These are phyloP conservation scores for Clitopilus hobsonii DNA, from an alignment of 768 basidiomycete genomes.

Conservation along the genomic window DNA sequence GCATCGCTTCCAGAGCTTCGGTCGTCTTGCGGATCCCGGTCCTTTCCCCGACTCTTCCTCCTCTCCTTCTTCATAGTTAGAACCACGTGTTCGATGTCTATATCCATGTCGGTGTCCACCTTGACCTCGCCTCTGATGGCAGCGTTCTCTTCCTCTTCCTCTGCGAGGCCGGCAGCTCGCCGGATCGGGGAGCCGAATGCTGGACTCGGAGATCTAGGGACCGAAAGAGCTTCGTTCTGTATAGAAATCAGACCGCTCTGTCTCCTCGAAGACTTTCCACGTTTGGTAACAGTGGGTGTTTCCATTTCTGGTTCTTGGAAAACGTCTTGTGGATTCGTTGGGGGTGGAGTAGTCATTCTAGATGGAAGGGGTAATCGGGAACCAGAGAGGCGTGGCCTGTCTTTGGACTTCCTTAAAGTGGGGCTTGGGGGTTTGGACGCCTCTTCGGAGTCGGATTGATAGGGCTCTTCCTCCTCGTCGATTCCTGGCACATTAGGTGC, in stretches of 20 bases:
- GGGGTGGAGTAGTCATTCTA: conserved; percentile 34
- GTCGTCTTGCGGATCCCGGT: conserved; percentile 27
- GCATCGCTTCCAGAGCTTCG: conserved; percentile 13
- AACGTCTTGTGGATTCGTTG: conserved; percentile 27
- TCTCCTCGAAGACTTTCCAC: conserved; percentile 35
- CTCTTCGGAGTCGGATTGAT: conserved; percentile 33
- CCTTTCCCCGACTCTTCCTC: conserved; percentile 39
- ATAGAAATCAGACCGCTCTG: conserved; percentile 56
- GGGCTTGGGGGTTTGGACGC: conserved; percentile 28
- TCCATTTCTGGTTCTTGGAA: conserved; percentile 18
- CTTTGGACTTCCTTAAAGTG: conserved; percentile 36
- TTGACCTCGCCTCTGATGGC: conserved; percentile 26
- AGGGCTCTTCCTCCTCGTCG: conserved; percentile 60
- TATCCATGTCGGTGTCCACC: conserved; percentile 30
- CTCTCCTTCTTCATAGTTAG: conserved; percentile 40
- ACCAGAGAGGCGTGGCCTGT: conserved; percentile 43
- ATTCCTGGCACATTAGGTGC: conserved; percentile 66
- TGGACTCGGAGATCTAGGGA: conserved; percentile 59
- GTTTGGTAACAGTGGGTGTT: conserved; percentile 20
- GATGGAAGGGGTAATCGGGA: conserved; percentile 46
- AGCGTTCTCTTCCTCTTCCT: conserved; percentile 50
- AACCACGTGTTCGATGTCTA: conserved; percentile 22
- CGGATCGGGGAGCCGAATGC: conserved; percentile 63
- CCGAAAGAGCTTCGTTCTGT: conserved; percentile 31
- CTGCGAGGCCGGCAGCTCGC: conserved; percentile 49